Percentiles rank a stretch among this genome's conserved stretches.
Evolutionary conservation across 768 basidiomycete genomes (phyloP).

Genomic region (Mycena rosella): DNA sequence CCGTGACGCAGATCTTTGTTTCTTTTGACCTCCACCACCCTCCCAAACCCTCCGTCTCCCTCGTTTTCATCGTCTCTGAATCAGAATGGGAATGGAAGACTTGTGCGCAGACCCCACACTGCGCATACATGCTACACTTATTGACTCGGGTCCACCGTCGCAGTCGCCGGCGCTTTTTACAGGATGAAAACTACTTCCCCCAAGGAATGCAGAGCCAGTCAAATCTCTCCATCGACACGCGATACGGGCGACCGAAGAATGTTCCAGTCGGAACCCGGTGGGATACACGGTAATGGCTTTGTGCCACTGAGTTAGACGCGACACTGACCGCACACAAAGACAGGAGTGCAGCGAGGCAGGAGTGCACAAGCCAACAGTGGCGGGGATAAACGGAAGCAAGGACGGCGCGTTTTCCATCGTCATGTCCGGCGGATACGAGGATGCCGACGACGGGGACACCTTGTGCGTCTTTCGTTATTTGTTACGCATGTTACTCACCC

Average conservation of each 20-base stretch:
- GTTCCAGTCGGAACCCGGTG: conserved; percentile 3
- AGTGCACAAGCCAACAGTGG: conserved; percentile 13
- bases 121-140: no score
- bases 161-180: conserved; percentile 14
- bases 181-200: conserved; percentile 9
- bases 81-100: no score
- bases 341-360: conserved; percentile 16
- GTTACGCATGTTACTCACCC: background rate
- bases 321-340: background rate
- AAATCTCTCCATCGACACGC: background rate
- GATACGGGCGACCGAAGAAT: background rate
- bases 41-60: no score
- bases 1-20: no score
- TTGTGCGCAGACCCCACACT: no score
- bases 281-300: conserved; percentile 2
- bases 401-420: conserved; percentile 25
- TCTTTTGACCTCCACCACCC: no score
- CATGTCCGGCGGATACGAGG: conserved; percentile 18
- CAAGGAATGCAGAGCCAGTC: background rate
- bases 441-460: conserved; percentile 23
- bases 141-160: no score
- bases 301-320: background rate
- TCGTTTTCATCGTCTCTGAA: no score
- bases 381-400: conserved; percentile 14
- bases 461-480: conserved; percentile 8